These are phyloP conservation scores for Kentomonas sorsogonicus DNA, from an alignment of 208 protist species.

Conservation along the genomic window DNA sequence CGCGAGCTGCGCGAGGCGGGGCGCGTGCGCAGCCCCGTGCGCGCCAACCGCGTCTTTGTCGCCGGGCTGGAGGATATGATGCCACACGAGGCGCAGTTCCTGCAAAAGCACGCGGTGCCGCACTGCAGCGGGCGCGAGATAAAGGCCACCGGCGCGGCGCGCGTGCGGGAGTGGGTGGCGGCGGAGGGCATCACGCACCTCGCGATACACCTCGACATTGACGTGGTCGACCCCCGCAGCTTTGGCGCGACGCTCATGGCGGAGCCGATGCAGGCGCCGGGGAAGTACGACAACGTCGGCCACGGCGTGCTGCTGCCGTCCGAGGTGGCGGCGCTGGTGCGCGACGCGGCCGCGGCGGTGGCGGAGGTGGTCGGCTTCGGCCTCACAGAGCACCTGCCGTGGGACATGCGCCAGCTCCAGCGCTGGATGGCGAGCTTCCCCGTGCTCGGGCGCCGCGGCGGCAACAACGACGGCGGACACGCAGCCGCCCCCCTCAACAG, in stretches of 20 bases:
- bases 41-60: conserved; percentile 14
- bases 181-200: conserved; percentile 28
- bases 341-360: conserved; percentile 8
- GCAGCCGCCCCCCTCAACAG: too few relatives aligned
- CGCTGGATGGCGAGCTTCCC: conserved; percentile 17
- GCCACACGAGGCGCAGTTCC: conserved; percentile 9
- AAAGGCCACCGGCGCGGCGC: not conserved
- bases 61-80: conserved; percentile 10
- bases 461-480: too few relatives aligned
- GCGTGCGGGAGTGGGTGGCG: conserved; percentile 15
- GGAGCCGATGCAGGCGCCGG: conserved; percentile 11
- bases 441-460: too few relatives aligned
- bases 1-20: conserved; percentile 13
- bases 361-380: conserved; percentile 26
- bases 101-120: conserved; percentile 14
- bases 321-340: conserved; percentile 15
- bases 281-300: conserved; percentile 14
- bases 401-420: conserved; percentile 19
- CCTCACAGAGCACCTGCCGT: conserved; percentile 30
- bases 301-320: conserved; percentile 16
- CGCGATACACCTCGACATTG: conserved; percentile 29
- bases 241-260: conserved; percentile 19
- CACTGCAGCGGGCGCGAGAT: conserved; percentile 15
- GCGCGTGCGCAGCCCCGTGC: conserved; percentile 10
- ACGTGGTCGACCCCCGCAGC: conserved; percentile 20